Base-by-base conservation (phyloP, 495 filamentous ascomycete species). In the Aspergillus carlsbadensis region DNA sequence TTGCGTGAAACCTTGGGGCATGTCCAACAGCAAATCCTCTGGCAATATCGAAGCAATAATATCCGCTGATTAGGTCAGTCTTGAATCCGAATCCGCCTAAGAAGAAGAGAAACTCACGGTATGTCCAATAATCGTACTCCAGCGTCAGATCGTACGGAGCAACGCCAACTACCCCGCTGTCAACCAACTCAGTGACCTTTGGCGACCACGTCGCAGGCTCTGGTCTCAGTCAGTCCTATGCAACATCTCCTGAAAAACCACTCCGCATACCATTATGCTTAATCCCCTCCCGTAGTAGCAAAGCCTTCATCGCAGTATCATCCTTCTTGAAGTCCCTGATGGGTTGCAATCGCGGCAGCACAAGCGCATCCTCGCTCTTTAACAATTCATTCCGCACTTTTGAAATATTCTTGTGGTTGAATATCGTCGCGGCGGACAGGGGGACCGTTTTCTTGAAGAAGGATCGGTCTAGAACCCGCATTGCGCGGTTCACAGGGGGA, bases 81-180 rank as follows among this genome's bases (percentile, higher is more conserved):
- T 20, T 20, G 18, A 17, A 10, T 22, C 21, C 33, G 10, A 6
- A 13, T 35, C 33, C 11, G 24, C 14, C 33, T 15, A 34, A 15
- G 29, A 45, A 6, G 3, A 29, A n/a, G 13, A 8, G 6, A 39
- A 22, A 53, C 60, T 65, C 83, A 93, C 90, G 75, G 67, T 91
- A 92, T 35, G 73, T 84, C 92, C 91, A 99, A 69, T 91, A 86
- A 54, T 85, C 76, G 73, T 99, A 99, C 47, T 87, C 82, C 56
- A 99, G 75, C 34, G 78, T 65, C 35, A 99, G 72, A 41, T 85
- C 78, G 67, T 87, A 98, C 6, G 89, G 87, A 11, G 88, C 76
- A 31, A 98, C 64, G 13, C 77, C 75, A 35, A 96, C 67, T 31
- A 86, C 81, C 57, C 87, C 78, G 47, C 76, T 79, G 46, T 85